Conservation (phyloP, 2,329 filamentous ascomycete genomes). For the Trichoderma semiorbis region DNA sequence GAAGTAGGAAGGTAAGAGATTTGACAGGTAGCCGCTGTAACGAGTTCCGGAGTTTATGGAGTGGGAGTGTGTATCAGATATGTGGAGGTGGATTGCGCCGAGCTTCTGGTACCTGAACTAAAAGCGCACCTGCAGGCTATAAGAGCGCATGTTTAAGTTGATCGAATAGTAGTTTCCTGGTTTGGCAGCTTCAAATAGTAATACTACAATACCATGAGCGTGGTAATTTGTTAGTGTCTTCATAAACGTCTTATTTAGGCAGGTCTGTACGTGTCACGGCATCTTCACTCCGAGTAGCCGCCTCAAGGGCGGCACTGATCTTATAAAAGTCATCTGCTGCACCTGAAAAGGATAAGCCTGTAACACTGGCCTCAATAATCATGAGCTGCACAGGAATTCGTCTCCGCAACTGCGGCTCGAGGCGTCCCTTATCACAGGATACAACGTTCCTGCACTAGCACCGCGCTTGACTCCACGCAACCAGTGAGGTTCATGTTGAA, state of each 20-base stretch:
- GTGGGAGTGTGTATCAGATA: not conserved
- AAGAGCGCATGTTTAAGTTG: not conserved
- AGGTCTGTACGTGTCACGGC: not conserved
- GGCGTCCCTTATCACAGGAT: not conserved
- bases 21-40: not conserved
- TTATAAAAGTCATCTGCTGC: not conserved
- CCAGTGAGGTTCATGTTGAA: not conserved
- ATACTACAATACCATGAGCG: not conserved
- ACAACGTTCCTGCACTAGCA: slow-evolving; percentile 13
- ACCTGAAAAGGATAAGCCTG: not conserved
- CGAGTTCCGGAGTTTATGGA: not conserved
- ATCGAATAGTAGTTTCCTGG: not conserved
- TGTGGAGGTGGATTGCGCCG: not conserved
- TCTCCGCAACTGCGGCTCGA: not conserved
- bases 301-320: not conserved
- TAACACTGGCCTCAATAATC: not conserved
- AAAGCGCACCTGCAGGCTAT: not conserved
- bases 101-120: not conserved
- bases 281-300: not conserved
- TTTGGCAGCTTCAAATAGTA: not conserved
- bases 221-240: not conserved
- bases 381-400: not conserved
- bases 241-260: not conserved
- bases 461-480: not conserved
- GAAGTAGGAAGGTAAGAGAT: not conserved